Percentiles rank a stretch among this genome's conserved stretches.
Evolutionary conservation across 176 grass and related monocot genomes (phyloP).

Genomic region (Aegilops tauschii): DNA sequence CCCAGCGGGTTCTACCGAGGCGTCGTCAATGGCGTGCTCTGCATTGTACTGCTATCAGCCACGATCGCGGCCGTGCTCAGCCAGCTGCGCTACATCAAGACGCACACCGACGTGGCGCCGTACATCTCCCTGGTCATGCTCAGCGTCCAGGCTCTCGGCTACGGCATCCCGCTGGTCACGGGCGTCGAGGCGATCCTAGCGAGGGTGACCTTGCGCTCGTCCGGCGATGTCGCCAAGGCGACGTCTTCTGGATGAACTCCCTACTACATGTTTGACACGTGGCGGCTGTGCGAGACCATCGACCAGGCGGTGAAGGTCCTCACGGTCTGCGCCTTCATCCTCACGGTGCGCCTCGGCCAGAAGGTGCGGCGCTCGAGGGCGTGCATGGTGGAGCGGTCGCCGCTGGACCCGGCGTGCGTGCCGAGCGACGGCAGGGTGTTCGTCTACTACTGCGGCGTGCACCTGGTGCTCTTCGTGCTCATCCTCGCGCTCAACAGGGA

Average conservation of each 20-base stretch:
- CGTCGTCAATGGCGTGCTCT: slow-evolving; percentile 42
- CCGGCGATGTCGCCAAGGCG: neutral
- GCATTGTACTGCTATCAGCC: slow-evolving; percentile 29
- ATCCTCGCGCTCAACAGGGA: slow-evolving; percentile 28
- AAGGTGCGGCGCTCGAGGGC: neutral
- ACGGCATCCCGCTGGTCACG: slow-evolving; percentile 38
- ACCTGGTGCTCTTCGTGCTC: neutral
- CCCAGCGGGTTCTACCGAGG: slow-evolving; percentile 28
- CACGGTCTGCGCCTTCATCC: neutral
- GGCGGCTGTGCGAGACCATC: neutral
- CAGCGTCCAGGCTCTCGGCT: slow-evolving; percentile 42
- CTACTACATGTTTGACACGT: neutral
- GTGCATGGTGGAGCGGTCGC: neutral
- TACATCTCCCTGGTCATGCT: slow-evolving; percentile 54
- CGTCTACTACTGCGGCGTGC: neutral
- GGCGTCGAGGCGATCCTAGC: slow-evolving; percentile 43
- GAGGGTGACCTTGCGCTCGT: neutral
- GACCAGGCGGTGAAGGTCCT: neutral
- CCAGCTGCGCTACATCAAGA: slow-evolving; percentile 40
- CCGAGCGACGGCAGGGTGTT: slow-evolving; percentile 36
- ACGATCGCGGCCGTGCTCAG: slow-evolving; percentile 25
- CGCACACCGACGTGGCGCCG: slow-evolving; percentile 28
- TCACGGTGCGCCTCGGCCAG: neutral
- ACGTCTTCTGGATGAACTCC: neutral
- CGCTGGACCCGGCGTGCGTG: slow-evolving; percentile 31